Conservation (phyloP, 768 basidiomycete species). For the Roridomyces roridus region DNA sequence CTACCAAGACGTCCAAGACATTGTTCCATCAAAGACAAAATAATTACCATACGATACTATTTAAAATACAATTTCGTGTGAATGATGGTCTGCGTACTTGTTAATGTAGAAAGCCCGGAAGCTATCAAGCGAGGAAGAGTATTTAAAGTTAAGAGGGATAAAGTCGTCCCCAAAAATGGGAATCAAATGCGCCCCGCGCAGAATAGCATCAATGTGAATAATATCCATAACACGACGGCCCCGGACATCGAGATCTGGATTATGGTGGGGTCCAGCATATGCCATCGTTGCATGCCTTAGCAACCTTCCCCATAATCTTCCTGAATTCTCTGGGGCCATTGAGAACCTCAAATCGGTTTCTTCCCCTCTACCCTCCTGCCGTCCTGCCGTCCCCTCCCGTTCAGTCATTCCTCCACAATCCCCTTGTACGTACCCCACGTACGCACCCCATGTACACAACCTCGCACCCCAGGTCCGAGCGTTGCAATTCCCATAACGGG, state of each 20-base stretch:
- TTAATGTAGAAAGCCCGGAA: constrained; percentile 37
- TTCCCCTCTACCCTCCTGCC: too few species aligned
- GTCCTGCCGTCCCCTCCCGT: too few species aligned
- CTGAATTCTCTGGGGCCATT: too few species aligned
- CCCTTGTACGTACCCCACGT: too few species aligned
- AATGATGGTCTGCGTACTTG: constrained; percentile 38
- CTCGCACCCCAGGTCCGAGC: too few species aligned
- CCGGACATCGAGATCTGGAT: constrained; percentile 17
- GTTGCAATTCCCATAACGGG: too few species aligned
- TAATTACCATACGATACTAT: background rate
- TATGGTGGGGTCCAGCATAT: too few species aligned
- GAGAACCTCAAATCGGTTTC: too few species aligned
- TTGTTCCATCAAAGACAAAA: background rate
- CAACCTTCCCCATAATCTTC: too few species aligned
- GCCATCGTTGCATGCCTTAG: too few species aligned
- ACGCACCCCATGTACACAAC: too few species aligned
- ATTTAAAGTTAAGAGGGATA: constrained; percentile 29
- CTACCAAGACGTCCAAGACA: background rate
- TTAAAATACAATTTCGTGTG: constrained; percentile 33
- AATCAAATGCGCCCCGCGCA: constrained; percentile 37
- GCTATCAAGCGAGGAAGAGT: constrained; percentile 27
- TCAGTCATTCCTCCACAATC: too few species aligned
- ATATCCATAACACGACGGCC: constrained; percentile 20
- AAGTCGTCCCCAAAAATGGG: constrained; percentile 29
- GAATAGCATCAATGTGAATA: constrained; percentile 34